These are phyloP conservation scores for Hanseniaspora thailandica DNA, from an alignment of 805 yeast species.

Conservation along the genomic window DNA sequence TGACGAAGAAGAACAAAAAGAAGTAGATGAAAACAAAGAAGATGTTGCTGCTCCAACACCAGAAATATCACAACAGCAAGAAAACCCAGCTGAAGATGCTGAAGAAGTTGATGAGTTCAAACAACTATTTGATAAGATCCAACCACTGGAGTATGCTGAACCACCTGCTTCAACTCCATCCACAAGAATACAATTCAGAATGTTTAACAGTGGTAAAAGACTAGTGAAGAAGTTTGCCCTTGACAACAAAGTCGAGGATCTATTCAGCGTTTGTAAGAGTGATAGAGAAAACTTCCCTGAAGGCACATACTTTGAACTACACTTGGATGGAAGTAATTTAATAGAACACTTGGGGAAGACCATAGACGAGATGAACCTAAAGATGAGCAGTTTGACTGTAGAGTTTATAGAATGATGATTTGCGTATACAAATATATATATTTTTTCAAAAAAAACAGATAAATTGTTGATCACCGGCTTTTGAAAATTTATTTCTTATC, in stretches of 20 bases:
- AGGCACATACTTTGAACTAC: slow-evolving; percentile 15
- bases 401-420: slow-evolving; percentile 32
- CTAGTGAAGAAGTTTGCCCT: slow-evolving; percentile 56
- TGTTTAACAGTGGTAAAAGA: slow-evolving; percentile 69
- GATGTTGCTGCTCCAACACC: too few relatives aligned
- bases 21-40: slow-evolving; percentile 17
- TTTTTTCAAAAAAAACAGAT: background rate
- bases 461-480: too few relatives aligned
- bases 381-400: slow-evolving; percentile 67
- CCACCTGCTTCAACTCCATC: slow-evolving; percentile 44
- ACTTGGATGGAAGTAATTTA: slow-evolving; percentile 43
- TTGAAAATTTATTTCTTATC: too few relatives aligned
- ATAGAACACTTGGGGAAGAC: slow-evolving; percentile 41
- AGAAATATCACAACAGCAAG: too few relatives aligned
- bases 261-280: slow-evolving; percentile 59
- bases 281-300: slow-evolving; percentile 35
- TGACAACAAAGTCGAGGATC: slow-evolving; percentile 43
- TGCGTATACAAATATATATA: background rate
- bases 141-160: slow-evolving; percentile 39
- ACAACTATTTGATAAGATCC: slow-evolving; percentile 25
- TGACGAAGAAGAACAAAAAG: slow-evolving; percentile 19
- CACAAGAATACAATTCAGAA: slow-evolving; percentile 70
- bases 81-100: slow-evolving; percentile 29
- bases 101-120: slow-evolving; percentile 41
- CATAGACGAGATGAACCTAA: slow-evolving; percentile 63